Evolutionary conservation across 257 asterid species (phyloP).

Genomic region (Verbena officinalis): DNA sequence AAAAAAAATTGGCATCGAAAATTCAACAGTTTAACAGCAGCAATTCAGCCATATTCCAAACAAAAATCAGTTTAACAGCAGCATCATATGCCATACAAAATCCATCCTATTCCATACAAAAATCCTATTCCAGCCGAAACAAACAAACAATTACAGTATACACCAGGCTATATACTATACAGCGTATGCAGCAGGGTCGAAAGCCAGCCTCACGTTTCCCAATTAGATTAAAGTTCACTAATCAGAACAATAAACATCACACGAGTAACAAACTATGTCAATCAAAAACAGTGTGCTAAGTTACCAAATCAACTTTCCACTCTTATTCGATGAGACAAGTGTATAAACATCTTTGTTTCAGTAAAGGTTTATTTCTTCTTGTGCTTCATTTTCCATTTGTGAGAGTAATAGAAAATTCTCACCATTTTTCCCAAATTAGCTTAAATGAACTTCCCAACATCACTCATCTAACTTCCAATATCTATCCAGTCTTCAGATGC

Average conservation of each 20-base stretch:
- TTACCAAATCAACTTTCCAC: neutral
- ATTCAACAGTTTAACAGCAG: too few species aligned
- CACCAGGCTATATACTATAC: too few species aligned
- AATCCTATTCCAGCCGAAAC: too few species aligned
- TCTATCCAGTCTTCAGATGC: neutral
- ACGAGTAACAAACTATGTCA: neutral
- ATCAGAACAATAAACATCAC: neutral
- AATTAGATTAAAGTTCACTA: neutral
- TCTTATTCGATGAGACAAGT: neutral
- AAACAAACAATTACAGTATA: too few species aligned
- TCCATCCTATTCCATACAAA: too few species aligned
- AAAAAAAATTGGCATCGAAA: too few species aligned
- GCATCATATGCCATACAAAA: too few species aligned
- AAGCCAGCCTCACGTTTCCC: constrained; percentile 11
- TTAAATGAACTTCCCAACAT: neutral
- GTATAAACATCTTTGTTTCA: neutral
- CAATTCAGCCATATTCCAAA: too few species aligned
- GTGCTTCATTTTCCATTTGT: neutral
- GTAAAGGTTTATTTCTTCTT: neutral
- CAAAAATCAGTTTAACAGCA: too few species aligned
- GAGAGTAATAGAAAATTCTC: too few species aligned
- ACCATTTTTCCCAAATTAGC: too few species aligned
- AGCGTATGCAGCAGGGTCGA: neutral
- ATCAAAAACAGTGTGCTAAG: neutral
- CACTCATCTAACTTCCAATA: constrained; percentile 6